These are phyloP conservation scores for Agrostemma githago DNA, from an alignment of 148 eudicot genomes.

Conservation along the genomic window DNA sequence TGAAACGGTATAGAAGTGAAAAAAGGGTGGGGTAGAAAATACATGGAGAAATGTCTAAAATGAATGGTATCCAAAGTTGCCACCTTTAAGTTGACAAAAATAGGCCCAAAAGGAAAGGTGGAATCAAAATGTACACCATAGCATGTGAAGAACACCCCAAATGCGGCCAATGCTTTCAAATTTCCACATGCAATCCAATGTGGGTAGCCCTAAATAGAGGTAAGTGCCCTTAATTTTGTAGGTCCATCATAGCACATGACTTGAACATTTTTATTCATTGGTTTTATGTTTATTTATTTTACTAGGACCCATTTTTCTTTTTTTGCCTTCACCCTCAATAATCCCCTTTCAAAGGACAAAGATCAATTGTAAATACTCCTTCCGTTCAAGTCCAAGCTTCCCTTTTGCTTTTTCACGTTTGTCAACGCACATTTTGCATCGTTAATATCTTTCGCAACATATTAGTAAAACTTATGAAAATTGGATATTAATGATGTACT, in stretches of 20 bases:
- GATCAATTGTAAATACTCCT: neutral
- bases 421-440: no score
- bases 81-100: constrained; percentile 22
- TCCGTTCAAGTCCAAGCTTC: no score
- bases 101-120: constrained; percentile 15
- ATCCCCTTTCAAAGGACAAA: constrained; percentile 1
- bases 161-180: constrained; percentile 24
- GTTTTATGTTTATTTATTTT: neutral
- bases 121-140: constrained; percentile 6
- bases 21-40: neutral
- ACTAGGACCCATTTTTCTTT: constrained; percentile 11
- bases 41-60: constrained; percentile 6
- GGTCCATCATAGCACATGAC: constrained; percentile 31
- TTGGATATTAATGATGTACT: no score
- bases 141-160: constrained; percentile 33
- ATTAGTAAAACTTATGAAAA: no score
- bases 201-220: constrained; percentile 20
- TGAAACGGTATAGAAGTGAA: no score
- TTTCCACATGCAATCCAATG: constrained; percentile 25
- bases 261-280: constrained; percentile 3
- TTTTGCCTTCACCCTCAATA: constrained; percentile 10
- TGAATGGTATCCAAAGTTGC: constrained; percentile 27
- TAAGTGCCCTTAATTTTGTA: constrained; percentile 28
- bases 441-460: no score
- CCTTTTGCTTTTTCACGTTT: no score